Evolutionary conservation across 805 yeast species (phyloP), one percentile per base, ranked within the genome.

Genomic region (Debaryomyces castellii): DNA sequence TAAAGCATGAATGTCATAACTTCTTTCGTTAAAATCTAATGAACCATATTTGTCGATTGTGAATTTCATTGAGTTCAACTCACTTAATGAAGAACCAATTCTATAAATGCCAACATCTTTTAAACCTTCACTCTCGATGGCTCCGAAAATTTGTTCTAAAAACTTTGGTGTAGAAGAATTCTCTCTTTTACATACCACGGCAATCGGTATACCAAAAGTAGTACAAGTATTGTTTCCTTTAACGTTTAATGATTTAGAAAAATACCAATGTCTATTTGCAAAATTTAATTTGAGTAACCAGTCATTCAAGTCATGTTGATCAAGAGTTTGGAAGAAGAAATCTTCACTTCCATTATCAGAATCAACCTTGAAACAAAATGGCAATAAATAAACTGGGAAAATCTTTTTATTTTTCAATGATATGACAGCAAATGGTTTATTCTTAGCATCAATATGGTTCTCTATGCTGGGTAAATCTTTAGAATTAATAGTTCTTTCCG

Each of bases 41-140:
- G 67, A 68, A 3, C 84, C 84, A 5, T 59, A 47, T 44, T 60
- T 62, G 53, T 80, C 81, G 45, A 80, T 76, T 43, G 66, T 67
- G 1, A 65, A 58, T 51, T 70, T 76, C 45, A 77, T 64, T 37
- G 66, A 65, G 40, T 59, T 67, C 50, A 80, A 66, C 30, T 76
- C 78, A 47, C 74, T 67, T 22, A 78, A 51, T 0, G 83, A 77
- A 0, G 83, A 76, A 58, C 82, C 76, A 50, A 78, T 80, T 62
- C 98, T 81, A 63, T 92, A 92, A 11, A 92, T 73, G 14, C 98
- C 98, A 44, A 89, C 87, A 60, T 91, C 97, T 53, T 89, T 90
- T 23, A 92, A 62, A 0, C 98, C 97, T 44, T 91, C 80, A n/a
- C 73, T 66, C 63, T 92, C 98, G 51, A 92, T 87, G 53, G 85